Evolutionary conservation across 441 rosid species (phyloP), one percentile per base, ranked within the genome.

Genomic region (Cnidoscolus chayamansa): DNA sequence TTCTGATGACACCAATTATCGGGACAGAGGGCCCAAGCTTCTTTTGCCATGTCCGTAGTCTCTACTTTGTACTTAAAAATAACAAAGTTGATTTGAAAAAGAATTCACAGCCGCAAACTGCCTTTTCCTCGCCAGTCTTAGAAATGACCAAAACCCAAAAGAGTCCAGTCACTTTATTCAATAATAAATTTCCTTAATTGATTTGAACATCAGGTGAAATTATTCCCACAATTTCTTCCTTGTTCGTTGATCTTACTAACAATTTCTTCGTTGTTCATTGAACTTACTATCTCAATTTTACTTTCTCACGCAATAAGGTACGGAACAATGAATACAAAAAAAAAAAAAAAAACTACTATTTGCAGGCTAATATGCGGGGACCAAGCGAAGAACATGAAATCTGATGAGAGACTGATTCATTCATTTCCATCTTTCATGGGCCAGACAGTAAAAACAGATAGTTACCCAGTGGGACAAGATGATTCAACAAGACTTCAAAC

Each of bases 301-400:
- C 45, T 40, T 40, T 40, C 45, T 50, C 55, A 15, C 4, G 16
- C n/a, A 50, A 50, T 49, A 13, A 50, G 25, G 25, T 25, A 25
- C 25, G 25, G 25, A 25, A 25, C 25, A 25, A 25, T 25, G 25
- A 25, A 25, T 25, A 25, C 25, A 25, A 25, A 25, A 25, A 25
- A 25, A 25, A 25, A 25, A 0, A 49, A 49, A 10, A 3, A 49
- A 58, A 43, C 0, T 5, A 40, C 45, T 50, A 40, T n/a, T 49
- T 68, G 63, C 63, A 12, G 19, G 35, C 63, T 57, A 69, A 68
- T 55, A 57, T 35, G 49, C 49, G 20, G 9, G 45, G 7, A 40
- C 45, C 45, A 40, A 40, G 45, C 6, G 1, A 25, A 40, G 45
- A 40, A 40, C 45, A 40, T 40, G 45, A 40, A 56, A 20, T 20